Evolutionary conservation across 352 stramenopile genomes (phyloP).

Genomic region (Pythium brassicae): DNA sequence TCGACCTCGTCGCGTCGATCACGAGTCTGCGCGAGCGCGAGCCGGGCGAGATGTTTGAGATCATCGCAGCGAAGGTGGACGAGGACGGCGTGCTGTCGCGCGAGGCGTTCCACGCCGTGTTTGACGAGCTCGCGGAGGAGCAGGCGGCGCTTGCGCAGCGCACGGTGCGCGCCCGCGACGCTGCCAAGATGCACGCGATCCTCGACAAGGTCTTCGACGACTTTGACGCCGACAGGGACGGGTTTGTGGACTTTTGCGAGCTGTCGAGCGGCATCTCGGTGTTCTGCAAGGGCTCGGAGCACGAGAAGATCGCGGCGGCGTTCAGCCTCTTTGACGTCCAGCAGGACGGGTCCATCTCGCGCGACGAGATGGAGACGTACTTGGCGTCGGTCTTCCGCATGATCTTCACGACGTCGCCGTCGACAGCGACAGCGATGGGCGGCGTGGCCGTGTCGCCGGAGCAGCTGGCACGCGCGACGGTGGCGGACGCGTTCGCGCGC

Average conservation of each 20-base stretch:
- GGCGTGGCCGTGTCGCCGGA: slow-evolving; percentile 63
- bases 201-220: slow-evolving; percentile 67
- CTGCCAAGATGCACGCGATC: slow-evolving; percentile 37
- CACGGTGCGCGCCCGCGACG: slow-evolving; percentile 22
- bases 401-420: slow-evolving; percentile 68
- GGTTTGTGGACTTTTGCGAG: slow-evolving; percentile 84
- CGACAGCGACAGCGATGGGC: slow-evolving; percentile 29
- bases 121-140: slow-evolving; percentile 57
- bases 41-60: slow-evolving; percentile 75
- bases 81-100: slow-evolving; percentile 72
- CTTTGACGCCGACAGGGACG: slow-evolving; percentile 76
- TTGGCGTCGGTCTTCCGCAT: slow-evolving; percentile 80
- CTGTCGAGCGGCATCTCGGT: slow-evolving; percentile 80
- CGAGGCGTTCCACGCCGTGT: slow-evolving; percentile 60
- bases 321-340: slow-evolving; percentile 89
- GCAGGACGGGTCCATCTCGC: slow-evolving; percentile 79
- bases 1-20: slow-evolving; percentile 54
- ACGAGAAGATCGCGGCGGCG: slow-evolving; percentile 77
- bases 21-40: slow-evolving; percentile 49
- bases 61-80: slow-evolving; percentile 80
- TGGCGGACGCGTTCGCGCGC: slow-evolving; percentile 54
- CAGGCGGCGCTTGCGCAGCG: slow-evolving; percentile 19
- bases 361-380: slow-evolving; percentile 85
- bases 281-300: slow-evolving; percentile 69
- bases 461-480: slow-evolving; percentile 67